phyloP scores from a whole-genome alignment of 768 basidiomycete species.

The Lactarius deliciosus region DNA sequence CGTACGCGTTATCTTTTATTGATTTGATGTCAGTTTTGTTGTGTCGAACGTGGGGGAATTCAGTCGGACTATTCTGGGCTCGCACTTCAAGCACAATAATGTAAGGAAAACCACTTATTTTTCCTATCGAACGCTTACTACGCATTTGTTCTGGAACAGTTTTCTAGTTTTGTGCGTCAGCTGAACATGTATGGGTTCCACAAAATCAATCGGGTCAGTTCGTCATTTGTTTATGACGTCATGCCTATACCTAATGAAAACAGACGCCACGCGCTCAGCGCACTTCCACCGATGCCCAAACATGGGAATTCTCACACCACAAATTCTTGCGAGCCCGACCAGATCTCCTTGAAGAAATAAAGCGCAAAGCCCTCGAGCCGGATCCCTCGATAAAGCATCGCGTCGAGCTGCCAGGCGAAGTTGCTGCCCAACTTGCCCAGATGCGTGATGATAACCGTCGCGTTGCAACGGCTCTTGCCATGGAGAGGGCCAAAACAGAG shows the following conservation, averaged over 20 bases:
- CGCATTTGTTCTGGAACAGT: constrained; percentile 45
- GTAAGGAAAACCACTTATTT: constrained; percentile 41
- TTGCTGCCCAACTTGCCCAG: constrained; percentile 59
- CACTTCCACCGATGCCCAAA: constrained; percentile 76
- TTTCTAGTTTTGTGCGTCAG: constrained; percentile 92
- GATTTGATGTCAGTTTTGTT: constrained; percentile 53
- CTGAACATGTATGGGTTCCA: constrained; percentile 97
- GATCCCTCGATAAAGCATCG: constrained; percentile 70
- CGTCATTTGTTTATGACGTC: constrained; percentile 7
- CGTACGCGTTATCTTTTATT: neutral
- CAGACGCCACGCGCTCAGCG: constrained; percentile 83
- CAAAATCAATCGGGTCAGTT: constrained; percentile 81
- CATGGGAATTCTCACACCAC: constrained; percentile 87
- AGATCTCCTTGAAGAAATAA: constrained; percentile 82
- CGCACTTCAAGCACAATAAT: constrained; percentile 90
- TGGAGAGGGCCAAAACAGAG: constrained; percentile 62
- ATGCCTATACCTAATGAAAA: neutral
- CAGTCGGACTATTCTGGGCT: constrained; percentile 77
- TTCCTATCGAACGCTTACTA: neutral
- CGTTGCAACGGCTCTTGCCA: constrained; percentile 50
- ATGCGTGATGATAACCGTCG: constrained; percentile 73
- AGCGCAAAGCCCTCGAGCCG: constrained; percentile 80
- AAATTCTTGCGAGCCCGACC: constrained; percentile 80
- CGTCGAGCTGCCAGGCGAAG: constrained; percentile 80
- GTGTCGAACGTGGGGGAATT: constrained; percentile 87